phyloP scores from a whole-genome alignment of 805 yeast species.

The Allodekkera sacchari region DNA sequence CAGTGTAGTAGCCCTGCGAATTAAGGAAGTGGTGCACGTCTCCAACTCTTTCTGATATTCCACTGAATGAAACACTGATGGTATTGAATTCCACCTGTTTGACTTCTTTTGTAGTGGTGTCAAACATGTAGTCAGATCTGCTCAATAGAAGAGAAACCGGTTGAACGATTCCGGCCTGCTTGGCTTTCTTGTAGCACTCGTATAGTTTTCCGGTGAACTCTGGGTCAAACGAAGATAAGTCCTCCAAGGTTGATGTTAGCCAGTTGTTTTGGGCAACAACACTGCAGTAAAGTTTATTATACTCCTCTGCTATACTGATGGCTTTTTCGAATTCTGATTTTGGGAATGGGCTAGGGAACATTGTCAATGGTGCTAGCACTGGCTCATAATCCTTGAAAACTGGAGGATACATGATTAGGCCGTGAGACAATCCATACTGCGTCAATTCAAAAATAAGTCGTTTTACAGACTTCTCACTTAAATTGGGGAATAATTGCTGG shows the following conservation, averaged over 20 bases:
- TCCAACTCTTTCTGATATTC: slow-evolving; percentile 74
- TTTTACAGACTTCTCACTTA: slow-evolving; percentile 5
- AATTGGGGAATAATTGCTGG: slow-evolving; percentile 10
- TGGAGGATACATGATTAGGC: slow-evolving; percentile 75
- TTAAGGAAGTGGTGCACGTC: slow-evolving; percentile 64
- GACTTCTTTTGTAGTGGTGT: slow-evolving; percentile 41
- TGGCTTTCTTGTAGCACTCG: slow-evolving; percentile 45
- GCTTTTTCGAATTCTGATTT: slow-evolving; percentile 58
- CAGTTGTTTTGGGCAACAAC: slow-evolving; percentile 55
- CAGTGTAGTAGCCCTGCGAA: slow-evolving; percentile 42
- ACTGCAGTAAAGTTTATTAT: slow-evolving; percentile 66
- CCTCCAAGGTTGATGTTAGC: slow-evolving; percentile 48
- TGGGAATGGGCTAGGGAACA: slow-evolving; percentile 89
- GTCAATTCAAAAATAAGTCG: slow-evolving; percentile 26
- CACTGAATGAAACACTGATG: slow-evolving; percentile 92
- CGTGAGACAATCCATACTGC: slow-evolving; percentile 77
- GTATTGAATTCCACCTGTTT: slow-evolving; percentile 97
- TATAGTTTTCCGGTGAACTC: slow-evolving; percentile 80
- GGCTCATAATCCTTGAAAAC: slow-evolving; percentile 35
- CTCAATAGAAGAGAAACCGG: slow-evolving; percentile 73
- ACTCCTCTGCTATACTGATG: slow-evolving; percentile 51
- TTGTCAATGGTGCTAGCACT: slow-evolving; percentile 78
- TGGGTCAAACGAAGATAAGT: slow-evolving; percentile 50
- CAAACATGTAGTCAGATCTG: slow-evolving; percentile 82
- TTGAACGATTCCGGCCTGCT: slow-evolving; percentile 45